Conservation (phyloP, 371 early-diverging fungal genomes). For the Mortierella sp. region DNA sequence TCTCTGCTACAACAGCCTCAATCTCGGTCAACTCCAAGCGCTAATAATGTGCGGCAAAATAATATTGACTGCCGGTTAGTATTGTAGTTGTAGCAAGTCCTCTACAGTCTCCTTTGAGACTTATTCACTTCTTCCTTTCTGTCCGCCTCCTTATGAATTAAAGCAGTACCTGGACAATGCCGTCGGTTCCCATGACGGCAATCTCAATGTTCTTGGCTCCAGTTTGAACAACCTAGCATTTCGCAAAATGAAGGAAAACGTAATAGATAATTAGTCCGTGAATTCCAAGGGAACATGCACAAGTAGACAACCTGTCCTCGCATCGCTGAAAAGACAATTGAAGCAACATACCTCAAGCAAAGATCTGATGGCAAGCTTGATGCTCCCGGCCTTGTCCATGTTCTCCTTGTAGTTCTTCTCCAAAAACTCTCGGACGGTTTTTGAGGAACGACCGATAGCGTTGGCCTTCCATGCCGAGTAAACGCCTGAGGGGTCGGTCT, state of each 20-base stretch:
- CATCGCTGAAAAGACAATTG: background rate
- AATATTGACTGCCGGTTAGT: background rate
- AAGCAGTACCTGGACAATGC: conserved; percentile 71
- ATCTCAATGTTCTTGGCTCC: conserved; percentile 99
- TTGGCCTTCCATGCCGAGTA: conserved; percentile 99
- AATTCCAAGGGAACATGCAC: background rate
- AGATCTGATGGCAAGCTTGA: conserved; percentile 94
- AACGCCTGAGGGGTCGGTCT: conserved; percentile 99
- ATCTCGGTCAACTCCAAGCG: conserved; percentile 86
- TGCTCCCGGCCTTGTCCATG: conserved; percentile 81
- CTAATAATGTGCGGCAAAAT: conserved; percentile 44
- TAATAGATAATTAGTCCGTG: background rate
- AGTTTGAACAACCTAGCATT: conserved; percentile 92
- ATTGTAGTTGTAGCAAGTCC: background rate
- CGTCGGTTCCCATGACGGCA: conserved; percentile 88
- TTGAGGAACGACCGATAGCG: conserved; percentile 96
- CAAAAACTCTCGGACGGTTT: conserved; percentile 97
- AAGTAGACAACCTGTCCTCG: too few relatives aligned
- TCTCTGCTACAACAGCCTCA: conserved; percentile 85
- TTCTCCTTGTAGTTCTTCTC: conserved; percentile 96
- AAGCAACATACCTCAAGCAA: conserved; percentile 81
- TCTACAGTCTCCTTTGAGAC: background rate
- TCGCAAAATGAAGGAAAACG: background rate
- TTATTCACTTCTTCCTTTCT: background rate
- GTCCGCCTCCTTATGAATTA: background rate